Percentiles rank a stretch among this genome's conserved stretches.
phyloP scores from a whole-genome alignment of 2,329 filamentous ascomycete species.

The Coniochaeta sp. region DNA sequence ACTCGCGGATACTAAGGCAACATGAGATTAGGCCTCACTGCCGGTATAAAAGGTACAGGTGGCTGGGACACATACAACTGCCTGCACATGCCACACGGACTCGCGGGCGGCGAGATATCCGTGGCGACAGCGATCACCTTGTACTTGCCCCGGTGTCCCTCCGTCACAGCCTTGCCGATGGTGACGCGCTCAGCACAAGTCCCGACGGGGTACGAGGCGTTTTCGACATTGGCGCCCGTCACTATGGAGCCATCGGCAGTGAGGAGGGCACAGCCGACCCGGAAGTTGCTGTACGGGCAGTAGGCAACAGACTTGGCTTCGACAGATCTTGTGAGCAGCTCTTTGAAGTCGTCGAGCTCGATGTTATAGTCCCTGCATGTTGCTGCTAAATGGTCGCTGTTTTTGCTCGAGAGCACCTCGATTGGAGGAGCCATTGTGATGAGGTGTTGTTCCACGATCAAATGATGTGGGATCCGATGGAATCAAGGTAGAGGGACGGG shows the following conservation, averaged over 20 bases:
- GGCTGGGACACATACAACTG: conserved; percentile 64
- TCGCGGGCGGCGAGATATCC: conserved; percentile 61
- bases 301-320: conserved; percentile 75
- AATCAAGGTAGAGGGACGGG: neutral
- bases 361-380: conserved; percentile 40
- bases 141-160: conserved; percentile 46
- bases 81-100: conserved; percentile 92
- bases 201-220: conserved; percentile 88
- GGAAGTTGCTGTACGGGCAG: conserved; percentile 90
- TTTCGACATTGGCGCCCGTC: conserved; percentile 84
- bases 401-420: conserved; percentile 15
- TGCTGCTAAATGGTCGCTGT: conserved; percentile 14
- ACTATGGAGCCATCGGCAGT: conserved; percentile 38
- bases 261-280: conserved; percentile 78
- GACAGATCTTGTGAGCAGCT: conserved; percentile 54
- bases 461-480: neutral
- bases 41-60: neutral
- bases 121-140: conserved; percentile 81
- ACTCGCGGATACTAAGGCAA: conserved; percentile 71
- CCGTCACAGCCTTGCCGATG: conserved; percentile 68
- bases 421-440: conserved; percentile 5
- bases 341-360: conserved; percentile 54
- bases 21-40: neutral
- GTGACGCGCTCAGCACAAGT: conserved; percentile 93
- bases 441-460: neutral